Base-by-base conservation (phyloP, 352 stramenopile species). In the Peronospora belbahrii region DNA sequence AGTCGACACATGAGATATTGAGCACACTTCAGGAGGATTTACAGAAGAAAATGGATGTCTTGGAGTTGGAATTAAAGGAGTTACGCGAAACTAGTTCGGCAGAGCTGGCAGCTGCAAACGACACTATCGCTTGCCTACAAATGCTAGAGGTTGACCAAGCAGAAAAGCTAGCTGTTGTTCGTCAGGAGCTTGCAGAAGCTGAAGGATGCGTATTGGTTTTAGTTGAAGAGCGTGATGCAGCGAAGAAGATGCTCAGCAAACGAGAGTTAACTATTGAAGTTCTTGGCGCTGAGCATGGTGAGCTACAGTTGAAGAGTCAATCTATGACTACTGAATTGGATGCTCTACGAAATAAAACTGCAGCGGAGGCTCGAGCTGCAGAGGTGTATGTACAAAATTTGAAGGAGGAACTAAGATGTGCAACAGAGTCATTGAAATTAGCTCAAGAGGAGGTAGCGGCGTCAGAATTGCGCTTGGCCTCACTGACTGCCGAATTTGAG, bases 281-380 rank as follows among this genome's bases (percentile, higher is more conserved):
- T 23, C 44, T 70, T 8, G 49, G 51, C 27, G 63, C 51, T n/a
- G 60, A 70, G 32, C 52, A 70, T 51, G 60, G 60, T 8, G 60
- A 70, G 32, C 23, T 70, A 36, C 56, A 70, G 38, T 49, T 70
- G 3, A 66, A 70, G 33, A 64, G 44, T 44, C 61, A 70, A 44
- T 66, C 56, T 11, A 41, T 60, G 22, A 52, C 18, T 13, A 63
- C 60, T 27, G 56, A 66, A 27, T 17, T 70, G 46, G 51, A 70
- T 18, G 34, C 42, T 31, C 17, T 70, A 32, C 52, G 42, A 36
- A 41, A 14, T 6, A 59, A 53, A 40, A 59, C 37, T 17, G 42
- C 24, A 48, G 56, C 27, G 14, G 43, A 66, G 43, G 44, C 51
- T 35, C 22, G 56, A 37, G 31, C 42, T 50, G 51, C 48, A 36